Evolutionary conservation across 805 yeast species (phyloP), one percentile per base, ranked within the genome.

Genomic region (Pichia cephalocereana): DNA sequence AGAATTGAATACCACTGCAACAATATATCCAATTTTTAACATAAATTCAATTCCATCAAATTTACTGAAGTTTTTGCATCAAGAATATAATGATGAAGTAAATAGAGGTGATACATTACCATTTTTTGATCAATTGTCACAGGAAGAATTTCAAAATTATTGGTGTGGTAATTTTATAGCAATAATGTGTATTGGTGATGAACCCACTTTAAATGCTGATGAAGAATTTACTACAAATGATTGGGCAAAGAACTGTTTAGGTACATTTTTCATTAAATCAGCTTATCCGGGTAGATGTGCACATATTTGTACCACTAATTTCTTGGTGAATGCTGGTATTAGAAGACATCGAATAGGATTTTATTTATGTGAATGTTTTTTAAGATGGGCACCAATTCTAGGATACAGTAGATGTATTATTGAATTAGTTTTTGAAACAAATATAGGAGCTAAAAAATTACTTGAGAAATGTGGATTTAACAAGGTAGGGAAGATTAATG

Each of bases 231-330:
- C 58, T 5, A 55, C 56, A 30, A 76, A 83, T 45, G 88, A 83
- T 60, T 90, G 98, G 96, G 95, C 89, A 51, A 87, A 86, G 57
- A 90, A 84, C 61, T 91, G 97, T 62, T 70, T 93, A 43, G 99
- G 98, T 0, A 77, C 90, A 2, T 89, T 91, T 60, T 82, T 76
- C 61, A 74, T 91, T 52, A 84, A 84, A 54, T 93, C 97, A 2
- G 85, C 87, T 58, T 91, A 83, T 61, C 96, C 97, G 0, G 98
- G 98, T 2, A 71, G 98, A 41, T 83, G 93, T 18, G 80, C 95
- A 0, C 97, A 91, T 61, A 83, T 93, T n/a, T 89, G 95, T 57
- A 86, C 95, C 0, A 95, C 87, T 2, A 83, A 83, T 19, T 85
- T 91, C 57, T 68, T 91, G 36, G 98, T 91, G 3, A 89, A 91